Conservation (phyloP, 2,329 filamentous ascomycete species). For the Sphaerulina vaccinii region DNA sequence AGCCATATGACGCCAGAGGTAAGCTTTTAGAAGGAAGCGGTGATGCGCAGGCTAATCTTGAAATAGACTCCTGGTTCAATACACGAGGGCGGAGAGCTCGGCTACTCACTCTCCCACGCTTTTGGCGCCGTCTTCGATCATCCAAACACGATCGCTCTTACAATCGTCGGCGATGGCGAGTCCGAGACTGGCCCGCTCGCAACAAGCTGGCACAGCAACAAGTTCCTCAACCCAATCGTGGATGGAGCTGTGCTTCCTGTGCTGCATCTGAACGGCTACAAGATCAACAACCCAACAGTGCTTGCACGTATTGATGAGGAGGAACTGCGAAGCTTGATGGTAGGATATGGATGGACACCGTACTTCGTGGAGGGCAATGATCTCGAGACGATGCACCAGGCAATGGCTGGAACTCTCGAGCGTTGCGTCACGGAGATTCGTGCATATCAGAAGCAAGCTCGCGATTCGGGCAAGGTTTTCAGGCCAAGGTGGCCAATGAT, state of each 20-base stretch:
- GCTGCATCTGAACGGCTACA: constrained; percentile 78
- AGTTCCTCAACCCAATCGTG: constrained; percentile 76
- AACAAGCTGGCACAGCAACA: constrained; percentile 78
- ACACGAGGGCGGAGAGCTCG: constrained; percentile 77
- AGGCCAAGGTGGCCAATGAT: constrained; percentile 78
- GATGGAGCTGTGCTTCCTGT: constrained; percentile 77
- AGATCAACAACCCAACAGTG: constrained; percentile 78
- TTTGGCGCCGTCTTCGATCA: constrained; percentile 76
- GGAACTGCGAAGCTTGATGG: constrained; percentile 67
- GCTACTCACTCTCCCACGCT: constrained; percentile 77
- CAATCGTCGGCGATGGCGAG: constrained; percentile 78
- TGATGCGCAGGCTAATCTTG: neutral
- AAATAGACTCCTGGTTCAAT: constrained; percentile 67
- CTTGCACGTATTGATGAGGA: constrained; percentile 72
- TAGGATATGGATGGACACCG: constrained; percentile 74
- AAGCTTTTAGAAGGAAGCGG: neutral
- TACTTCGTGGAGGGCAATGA: constrained; percentile 80
- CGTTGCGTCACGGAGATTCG: constrained; percentile 69
- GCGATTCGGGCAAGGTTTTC: constrained; percentile 67
- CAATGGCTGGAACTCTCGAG: constrained; percentile 75
- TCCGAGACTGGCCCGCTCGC: constrained; percentile 78
- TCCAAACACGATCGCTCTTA: constrained; percentile 70
- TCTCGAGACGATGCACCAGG: constrained; percentile 73
- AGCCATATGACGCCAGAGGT: constrained; percentile 65
- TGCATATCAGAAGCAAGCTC: constrained; percentile 67